phyloP scores from a whole-genome alignment of 2,329 filamentous ascomycete genomes.

The Alternaria viburni region DNA sequence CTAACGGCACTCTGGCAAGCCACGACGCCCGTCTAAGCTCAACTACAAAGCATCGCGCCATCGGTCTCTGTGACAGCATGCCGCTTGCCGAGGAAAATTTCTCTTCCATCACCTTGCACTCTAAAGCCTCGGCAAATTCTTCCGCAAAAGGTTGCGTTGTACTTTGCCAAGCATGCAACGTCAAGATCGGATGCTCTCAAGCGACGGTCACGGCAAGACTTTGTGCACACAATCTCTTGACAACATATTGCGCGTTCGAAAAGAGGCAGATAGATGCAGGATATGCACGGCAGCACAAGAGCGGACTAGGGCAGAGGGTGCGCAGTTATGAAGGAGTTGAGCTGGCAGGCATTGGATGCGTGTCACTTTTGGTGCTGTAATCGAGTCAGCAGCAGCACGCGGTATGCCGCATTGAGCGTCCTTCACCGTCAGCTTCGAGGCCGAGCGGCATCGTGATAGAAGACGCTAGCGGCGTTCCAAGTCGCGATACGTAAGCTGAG shows the following conservation, averaged over 20 bases:
- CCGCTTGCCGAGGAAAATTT: constrained; percentile 16
- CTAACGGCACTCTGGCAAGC: background rate
- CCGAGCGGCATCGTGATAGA: constrained; percentile 13
- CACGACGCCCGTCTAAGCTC: background rate
- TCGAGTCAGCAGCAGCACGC: constrained; percentile 27
- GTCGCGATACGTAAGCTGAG: constrained; percentile 24
- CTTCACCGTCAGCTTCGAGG: constrained; percentile 21
- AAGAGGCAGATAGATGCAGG: background rate
- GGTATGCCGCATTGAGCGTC: constrained; percentile 35
- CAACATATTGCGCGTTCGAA: background rate
- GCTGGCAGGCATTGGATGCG: constrained; percentile 21
- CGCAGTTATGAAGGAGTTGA: constrained; percentile 9
- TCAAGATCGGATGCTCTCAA: constrained; percentile 13
- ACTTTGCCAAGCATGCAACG: constrained; percentile 29
- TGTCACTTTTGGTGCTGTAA: constrained; percentile 29
- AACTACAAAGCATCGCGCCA: background rate
- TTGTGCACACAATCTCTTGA: background rate
- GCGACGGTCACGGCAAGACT: constrained; percentile 6
- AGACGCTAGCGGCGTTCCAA: constrained; percentile 16
- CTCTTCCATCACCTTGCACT: constrained; percentile 10
- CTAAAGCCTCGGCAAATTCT: constrained; percentile 20
- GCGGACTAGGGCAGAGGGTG: background rate
- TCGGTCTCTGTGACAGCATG: constrained; percentile 1
- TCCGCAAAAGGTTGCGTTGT: constrained; percentile 10
- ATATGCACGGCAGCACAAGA: constrained; percentile 1